Evolutionary conservation across 306 rosid genomes (phyloP), one percentile per base, ranked within the genome.

Genomic region (Casuarina equisetifolia): DNA sequence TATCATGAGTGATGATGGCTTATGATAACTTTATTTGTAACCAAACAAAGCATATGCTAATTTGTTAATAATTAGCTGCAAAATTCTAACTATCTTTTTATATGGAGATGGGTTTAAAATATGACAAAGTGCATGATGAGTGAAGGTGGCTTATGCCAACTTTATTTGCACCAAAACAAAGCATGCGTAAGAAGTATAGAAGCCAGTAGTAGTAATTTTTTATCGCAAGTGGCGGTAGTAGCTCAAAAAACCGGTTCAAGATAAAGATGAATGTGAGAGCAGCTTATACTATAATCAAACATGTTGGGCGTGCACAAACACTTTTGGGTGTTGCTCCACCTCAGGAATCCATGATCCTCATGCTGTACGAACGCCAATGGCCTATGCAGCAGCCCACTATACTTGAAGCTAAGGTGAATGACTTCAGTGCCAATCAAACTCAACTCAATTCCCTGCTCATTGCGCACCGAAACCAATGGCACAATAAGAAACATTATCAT

Each of bases 301-400:
- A 82, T 78, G 78, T 57, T 62, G 67, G 79, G 87, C 82, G 75
- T 82, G 88, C 91, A 87, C 74, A 69, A 58, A 80, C 66, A 50
- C 55, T 72, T 82, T 83, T 81, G 94, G 32, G 32, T 25, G 32
- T 25, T 86, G 94, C 79, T 88, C 97, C 93, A 79, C 90, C 87
- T 88, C 92, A 88, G 46, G 74, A 78, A 76, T 85, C 91, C 91
- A 87, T 79, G 80, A 48, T 66, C 63, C 71, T 48, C 48, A 42
- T 62, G 62, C 16, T 73, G 74, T 70, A 62, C 40, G 46, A 46
- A 32, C 48, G 45, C 54, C 69, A 13, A 72, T 50, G 19, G 3
- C 74, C 78, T 79, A 25, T 25, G 32, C 32, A 25, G 32, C 32
- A 25, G 32, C 32, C 32, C 32, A 25, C 32, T 25, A 25, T 25